A percentile compares a stretch with the other conserved stretches of the same genome.
Evolutionary conservation across 2,329 filamentous ascomycete species (phyloP).

Genomic region (Fusarium musae): DNA sequence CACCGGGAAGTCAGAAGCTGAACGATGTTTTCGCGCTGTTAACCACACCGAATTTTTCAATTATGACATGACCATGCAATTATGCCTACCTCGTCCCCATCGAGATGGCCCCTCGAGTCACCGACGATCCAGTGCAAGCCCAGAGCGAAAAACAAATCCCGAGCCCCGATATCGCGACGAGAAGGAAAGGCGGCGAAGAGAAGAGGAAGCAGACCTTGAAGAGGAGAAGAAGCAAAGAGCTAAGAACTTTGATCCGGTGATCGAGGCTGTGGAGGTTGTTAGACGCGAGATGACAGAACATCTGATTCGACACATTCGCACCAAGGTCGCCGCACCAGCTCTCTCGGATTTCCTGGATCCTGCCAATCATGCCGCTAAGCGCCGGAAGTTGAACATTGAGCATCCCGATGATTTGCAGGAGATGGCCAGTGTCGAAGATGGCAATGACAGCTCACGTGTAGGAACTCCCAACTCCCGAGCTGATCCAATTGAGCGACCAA

Average conservation of each 20-base stretch:
- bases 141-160: constrained; percentile 44
- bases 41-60: constrained; percentile 90
- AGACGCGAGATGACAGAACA: constrained; percentile 86
- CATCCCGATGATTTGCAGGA: constrained; percentile 72
- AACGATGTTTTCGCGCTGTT: constrained; percentile 80
- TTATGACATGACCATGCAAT: constrained; percentile 90
- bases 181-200: constrained; percentile 70
- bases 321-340: constrained; percentile 83
- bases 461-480: constrained; percentile 74
- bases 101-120: constrained; percentile 41
- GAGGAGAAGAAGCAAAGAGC: constrained; percentile 91
- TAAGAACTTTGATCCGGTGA: constrained; percentile 88
- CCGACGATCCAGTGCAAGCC: constrained; percentile 51
- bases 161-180: constrained; percentile 62
- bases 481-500: constrained; percentile 70
- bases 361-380: constrained; percentile 79
- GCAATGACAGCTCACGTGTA: constrained; percentile 69
- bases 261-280: constrained; percentile 82
- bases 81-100: constrained; percentile 57
- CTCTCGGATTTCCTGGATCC: constrained; percentile 87
- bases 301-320: constrained; percentile 87
- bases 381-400: constrained; percentile 80
- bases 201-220: constrained; percentile 85
- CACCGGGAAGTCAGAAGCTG: constrained; percentile 81
- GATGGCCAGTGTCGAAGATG: constrained; percentile 63